Base-by-base conservation (phyloP, 768 basidiomycete species). In the Cystobasidium onofrii region DNA sequence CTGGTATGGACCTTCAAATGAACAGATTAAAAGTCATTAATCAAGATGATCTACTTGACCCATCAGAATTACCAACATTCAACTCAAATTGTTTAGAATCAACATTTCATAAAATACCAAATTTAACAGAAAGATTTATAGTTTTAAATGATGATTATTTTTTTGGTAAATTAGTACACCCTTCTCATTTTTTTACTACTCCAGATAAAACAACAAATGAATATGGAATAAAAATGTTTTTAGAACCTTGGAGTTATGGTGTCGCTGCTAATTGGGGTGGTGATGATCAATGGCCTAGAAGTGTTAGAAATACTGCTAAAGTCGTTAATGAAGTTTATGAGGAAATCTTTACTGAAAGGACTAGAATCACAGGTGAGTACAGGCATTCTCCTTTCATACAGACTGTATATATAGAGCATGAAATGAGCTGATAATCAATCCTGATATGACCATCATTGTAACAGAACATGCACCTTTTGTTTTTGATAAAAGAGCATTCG, bases 141-240 rank as follows among this genome's bases (percentile, higher is more conserved):
- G 66, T 69, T 50, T 31, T 69, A 41, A 69, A 69, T 29, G 66
- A 69, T 31, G 66, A 69, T 27, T 69, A 69, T 54, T 52, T 69
- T 46, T 34, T 69, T 34, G 50, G 13, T n/a, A 55, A 31, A 55
- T 17, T 50, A n/a, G 44, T 54, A 23, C 66, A 69, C 41, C 66
- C 66, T 31, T 27, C 23, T 9, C 46, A 33, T 34, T 69, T 69
- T 46, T 69, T 69, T 36, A 15, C 57, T 29, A 60, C 57, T 60
- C 29, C 33, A 4, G 23, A 60, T 29, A 2, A 12, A 15, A 60
- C 27, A 6, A 15, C 57, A 29, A 27, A 20, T 29, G 33, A 60
- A 60, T 34, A 12, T 60, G 63, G 63, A 1, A n/a, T 64, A 4
- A 34, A 34, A 34, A 7, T 44, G 39, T 52, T 50, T 31, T 31